Base-by-base conservation (phyloP, 2,329 filamentous ascomycete species). In the Fusarium acutatum region DNA sequence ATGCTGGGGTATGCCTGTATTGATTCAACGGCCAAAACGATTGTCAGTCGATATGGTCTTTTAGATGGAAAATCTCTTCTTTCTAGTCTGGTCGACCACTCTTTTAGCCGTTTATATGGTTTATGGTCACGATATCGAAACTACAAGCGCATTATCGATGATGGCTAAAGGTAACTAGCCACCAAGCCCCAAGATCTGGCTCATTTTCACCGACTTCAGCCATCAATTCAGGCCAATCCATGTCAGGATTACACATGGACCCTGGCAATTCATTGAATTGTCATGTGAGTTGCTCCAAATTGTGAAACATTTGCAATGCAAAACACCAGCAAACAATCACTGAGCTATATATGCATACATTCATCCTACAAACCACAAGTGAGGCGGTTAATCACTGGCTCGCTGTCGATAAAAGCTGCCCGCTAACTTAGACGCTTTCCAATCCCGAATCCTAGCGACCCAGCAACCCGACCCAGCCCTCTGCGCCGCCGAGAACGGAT, bases 401-500 rank as follows among this genome's bases (percentile, higher is more conserved):
- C 66, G 65, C 40, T 67, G 63, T 60, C 54, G 56, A 70, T 62
- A 67, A 60, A 67, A 68, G 62, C 47, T 69, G 56, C 67, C 26
- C 20, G 26, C 26, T 47, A 30, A 30, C 14, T 12, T 65, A 67
- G 58, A 56, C 57, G 64, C 67, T 71, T 30, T 72, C 64, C 41
- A 66, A 69, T 66, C 73, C 69, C 60, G 52, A 65, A 71, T 66
- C 73, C 71, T 24, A 52, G 43, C 37, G 54, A 47, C 54, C 58
- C 64, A 76, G 70, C 60, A 67, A 62, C 71, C 66, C 66, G 74
- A 60, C 57, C 65, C 72, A 72, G 75, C 63, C 32, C 69, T 52
- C 64, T 69, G 75, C 73, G 73, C 64, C 73, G 76, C 76, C 76
- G 67, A 78, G 74, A 77, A 78, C 78, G 76, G 74, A 78, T 77